Percentiles rank a stretch among this genome's conserved stretches.
These are phyloP conservation scores for Verticillium nubilum DNA, from an alignment of 2,329 filamentous ascomycete species.

Conservation along the genomic window DNA sequence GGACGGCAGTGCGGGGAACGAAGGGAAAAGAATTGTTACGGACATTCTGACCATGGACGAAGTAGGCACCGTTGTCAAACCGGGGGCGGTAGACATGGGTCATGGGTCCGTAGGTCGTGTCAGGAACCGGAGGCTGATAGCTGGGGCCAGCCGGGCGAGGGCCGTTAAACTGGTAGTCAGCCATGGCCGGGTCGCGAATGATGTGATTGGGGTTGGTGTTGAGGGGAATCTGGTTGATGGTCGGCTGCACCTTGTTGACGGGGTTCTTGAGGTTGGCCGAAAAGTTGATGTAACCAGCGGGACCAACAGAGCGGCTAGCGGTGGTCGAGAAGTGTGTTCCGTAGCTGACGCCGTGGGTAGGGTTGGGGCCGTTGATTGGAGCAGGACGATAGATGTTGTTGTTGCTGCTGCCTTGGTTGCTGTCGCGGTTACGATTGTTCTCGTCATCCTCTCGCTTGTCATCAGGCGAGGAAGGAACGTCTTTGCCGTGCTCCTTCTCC, in stretches of 20 bases:
- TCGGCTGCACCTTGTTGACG: neutral
- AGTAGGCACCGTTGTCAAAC: slow-evolving; percentile 31
- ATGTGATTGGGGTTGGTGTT: neutral
- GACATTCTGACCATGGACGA: slow-evolving; percentile 23
- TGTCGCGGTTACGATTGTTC: neutral
- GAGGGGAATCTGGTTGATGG: neutral
- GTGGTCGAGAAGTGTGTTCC: neutral
- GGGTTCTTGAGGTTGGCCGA: neutral
- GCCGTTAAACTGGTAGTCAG: slow-evolving; percentile 35
- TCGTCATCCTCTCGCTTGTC: neutral
- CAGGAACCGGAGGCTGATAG: slow-evolving; percentile 54
- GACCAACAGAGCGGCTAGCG: neutral
- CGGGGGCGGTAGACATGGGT: slow-evolving; percentile 52
- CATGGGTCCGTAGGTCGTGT: slow-evolving; percentile 51
- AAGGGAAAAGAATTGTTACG: slow-evolving; percentile 19
- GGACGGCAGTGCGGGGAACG: slow-evolving; percentile 13
- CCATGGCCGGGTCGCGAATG: slow-evolving; percentile 19
- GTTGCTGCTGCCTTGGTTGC: neutral
- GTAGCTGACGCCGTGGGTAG: neutral
- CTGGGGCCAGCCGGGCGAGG: slow-evolving; percentile 39
- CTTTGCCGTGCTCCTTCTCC: neutral
- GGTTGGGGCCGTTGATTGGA: neutral
- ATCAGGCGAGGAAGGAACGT: neutral
- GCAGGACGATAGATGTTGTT: neutral
- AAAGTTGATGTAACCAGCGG: neutral